Percentiles rank a stretch among this genome's conserved stretches.
phyloP scores from a whole-genome alignment of 768 basidiomycete genomes.

The Podaxis pistillaris region DNA sequence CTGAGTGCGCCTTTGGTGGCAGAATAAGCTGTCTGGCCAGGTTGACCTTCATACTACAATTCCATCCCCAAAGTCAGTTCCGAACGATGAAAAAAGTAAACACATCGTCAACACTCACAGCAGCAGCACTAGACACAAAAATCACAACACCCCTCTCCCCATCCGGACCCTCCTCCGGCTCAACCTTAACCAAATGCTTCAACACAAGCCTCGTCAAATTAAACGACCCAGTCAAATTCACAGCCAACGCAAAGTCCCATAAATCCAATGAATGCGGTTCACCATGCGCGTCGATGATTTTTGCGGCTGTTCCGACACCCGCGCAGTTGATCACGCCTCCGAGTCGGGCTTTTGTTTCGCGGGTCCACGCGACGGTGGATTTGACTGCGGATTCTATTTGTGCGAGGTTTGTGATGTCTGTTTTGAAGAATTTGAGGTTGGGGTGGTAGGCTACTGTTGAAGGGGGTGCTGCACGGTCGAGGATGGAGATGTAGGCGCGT shows the following conservation, averaged over 20 bases:
- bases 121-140: constrained; percentile 54
- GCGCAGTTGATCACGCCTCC: constrained; percentile 63
- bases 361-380: constrained; percentile 37
- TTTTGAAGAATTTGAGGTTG: constrained; percentile 37
- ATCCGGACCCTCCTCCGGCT: constrained; percentile 43
- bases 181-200: constrained; percentile 45
- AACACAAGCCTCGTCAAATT: constrained; percentile 55
- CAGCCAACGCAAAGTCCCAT: constrained; percentile 50
- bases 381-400: constrained; percentile 40
- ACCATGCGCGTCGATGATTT: constrained; percentile 47
- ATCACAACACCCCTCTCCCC: constrained; percentile 60
- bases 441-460: constrained; percentile 20
- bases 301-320: constrained; percentile 43
- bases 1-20: constrained; percentile 55
- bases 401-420: constrained; percentile 37
- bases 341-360: constrained; percentile 40
- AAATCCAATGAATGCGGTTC: constrained; percentile 47
- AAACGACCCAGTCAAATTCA: constrained; percentile 61
- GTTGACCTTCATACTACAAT: constrained; percentile 51
- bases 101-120: constrained; percentile 31
- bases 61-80: background rate
- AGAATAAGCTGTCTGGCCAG: constrained; percentile 56
- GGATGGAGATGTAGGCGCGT: constrained; percentile 46
- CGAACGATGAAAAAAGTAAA: background rate
- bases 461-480: constrained; percentile 47